These are phyloP conservation scores for Curvularia lunata DNA, from an alignment of 2,329 filamentous ascomycete species.

Conservation along the genomic window DNA sequence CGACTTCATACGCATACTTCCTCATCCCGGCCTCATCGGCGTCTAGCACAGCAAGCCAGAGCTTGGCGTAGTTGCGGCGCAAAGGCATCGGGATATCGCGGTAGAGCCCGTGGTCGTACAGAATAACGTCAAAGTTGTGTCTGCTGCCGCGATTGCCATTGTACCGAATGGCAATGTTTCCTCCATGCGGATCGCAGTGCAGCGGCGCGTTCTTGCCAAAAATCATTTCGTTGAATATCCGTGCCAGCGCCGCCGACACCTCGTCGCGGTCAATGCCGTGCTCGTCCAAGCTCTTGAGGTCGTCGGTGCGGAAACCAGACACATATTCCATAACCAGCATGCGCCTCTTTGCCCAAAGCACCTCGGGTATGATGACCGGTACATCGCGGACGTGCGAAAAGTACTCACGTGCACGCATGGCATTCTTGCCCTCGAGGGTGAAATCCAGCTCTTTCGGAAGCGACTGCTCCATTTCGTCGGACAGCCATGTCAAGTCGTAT, in stretches of 20 bases:
- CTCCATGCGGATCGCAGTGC: constrained; percentile 96
- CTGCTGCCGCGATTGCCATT: constrained; percentile 66
- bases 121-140: constrained; percentile 87
- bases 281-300: constrained; percentile 82
- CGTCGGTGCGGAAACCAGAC: constrained; percentile 83
- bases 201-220: constrained; percentile 87
- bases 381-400: constrained; percentile 75
- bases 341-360: constrained; percentile 85
- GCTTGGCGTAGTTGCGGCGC: constrained; percentile 88
- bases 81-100: constrained; percentile 83
- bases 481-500: constrained; percentile 96
- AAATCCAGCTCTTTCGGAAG: constrained; percentile 94
- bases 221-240: constrained; percentile 99
- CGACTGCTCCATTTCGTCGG: constrained; percentile 88
- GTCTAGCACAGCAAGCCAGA: constrained; percentile 96
- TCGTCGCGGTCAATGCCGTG: constrained; percentile 93
- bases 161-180: constrained; percentile 90
- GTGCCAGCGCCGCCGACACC: constrained; percentile 86
- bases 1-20: constrained; percentile 85
- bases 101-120: constrained; percentile 97
- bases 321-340: constrained; percentile 97
- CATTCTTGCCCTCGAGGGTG: constrained; percentile 82
- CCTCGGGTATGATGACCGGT: constrained; percentile 87
- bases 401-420: constrained; percentile 77
- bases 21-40: constrained; percentile 86